A percentile compares a stretch with the other conserved stretches of the same genome.
These are phyloP conservation scores for Casaregolazyma suthepensis DNA, from an alignment of 1,139 yeast genomes.

Conservation along the genomic window DNA sequence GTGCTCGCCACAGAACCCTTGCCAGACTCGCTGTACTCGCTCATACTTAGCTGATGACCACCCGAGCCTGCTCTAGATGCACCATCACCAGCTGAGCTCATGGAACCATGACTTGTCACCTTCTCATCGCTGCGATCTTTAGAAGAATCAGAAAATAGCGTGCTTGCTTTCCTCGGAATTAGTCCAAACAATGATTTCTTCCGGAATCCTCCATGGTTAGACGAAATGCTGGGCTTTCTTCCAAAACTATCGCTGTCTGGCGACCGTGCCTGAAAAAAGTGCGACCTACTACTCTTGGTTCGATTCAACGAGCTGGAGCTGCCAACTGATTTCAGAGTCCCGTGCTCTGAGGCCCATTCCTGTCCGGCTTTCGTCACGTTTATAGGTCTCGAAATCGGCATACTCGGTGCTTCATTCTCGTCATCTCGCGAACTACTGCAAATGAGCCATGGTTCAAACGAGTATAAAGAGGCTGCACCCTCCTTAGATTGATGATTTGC, in stretches of 20 bases:
- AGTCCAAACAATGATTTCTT: background rate
- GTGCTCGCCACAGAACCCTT: background rate
- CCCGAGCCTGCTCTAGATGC: background rate
- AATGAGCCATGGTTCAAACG: background rate
- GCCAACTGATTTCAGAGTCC: background rate
- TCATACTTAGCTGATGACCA: background rate
- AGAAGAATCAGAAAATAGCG: background rate
- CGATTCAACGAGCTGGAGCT: background rate
- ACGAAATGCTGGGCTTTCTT: background rate
- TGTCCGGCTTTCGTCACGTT: background rate
- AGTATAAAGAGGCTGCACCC: background rate
- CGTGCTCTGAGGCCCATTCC: background rate
- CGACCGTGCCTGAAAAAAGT: background rate
- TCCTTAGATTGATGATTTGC: background rate
- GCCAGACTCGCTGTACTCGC: background rate
- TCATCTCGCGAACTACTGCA: background rate
- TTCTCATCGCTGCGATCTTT: background rate
- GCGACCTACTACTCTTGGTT: background rate
- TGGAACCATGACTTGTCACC: background rate
- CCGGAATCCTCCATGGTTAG: background rate
- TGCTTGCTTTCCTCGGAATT: background rate
- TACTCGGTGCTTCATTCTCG: background rate
- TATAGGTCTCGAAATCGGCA: background rate
- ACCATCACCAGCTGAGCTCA: constrained; percentile 1
- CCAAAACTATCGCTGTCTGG: background rate